Base-by-base conservation (phyloP, 208 protist genomes). In the Leptomonas pyrrhocoris region DNA sequence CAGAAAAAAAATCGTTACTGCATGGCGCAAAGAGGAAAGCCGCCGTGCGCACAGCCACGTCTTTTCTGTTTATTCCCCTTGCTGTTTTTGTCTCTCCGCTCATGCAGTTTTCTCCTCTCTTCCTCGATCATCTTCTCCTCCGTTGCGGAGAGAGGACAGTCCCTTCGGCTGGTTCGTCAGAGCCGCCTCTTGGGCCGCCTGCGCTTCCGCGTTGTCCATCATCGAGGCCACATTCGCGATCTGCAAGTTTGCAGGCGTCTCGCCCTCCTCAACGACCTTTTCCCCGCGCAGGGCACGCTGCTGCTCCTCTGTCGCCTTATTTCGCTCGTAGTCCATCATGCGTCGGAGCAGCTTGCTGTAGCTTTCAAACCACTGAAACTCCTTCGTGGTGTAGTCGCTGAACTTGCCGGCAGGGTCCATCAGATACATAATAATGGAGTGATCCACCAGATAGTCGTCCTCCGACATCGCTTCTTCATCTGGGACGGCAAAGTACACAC, bases 381-480 rank as follows among this genome's bases (percentile, higher is more conserved):
- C 89, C 77, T 96, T 95, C 40, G 89, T 93, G 25, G 89, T 97
- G 79, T 94, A 97, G 64, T 96, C 88, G 38, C 69, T 78, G 66
- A 98, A 98, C 25, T 91, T 80, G 11, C 96, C 96, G 19, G 86
- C 68, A 1, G 94, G 94, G 72, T 95, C 86, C 79, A 98, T 86
- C 16, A 98, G 74, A 68, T 98, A 98, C 77, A 86, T 90, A 57
- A 98, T 97, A 78, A 98, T 98, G 21, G 89, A 94, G 80, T 99
- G 97, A 68, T 99, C 97, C 0, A 99, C 86, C 3, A 98, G 77
- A 74, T 99, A 99, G 73, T 99, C 96, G 25, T 97, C 92, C 36
- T 88, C 85, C 16, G 80, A 88, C 68, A 88, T 85, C 19, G 77
- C 90, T 49, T 89, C 79, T 34, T 89, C 81, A 27, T 94, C 89